Base-by-base conservation (phyloP, 805 yeast genomes). In the Zygosaccharomyces pseudorouxii region DNA sequence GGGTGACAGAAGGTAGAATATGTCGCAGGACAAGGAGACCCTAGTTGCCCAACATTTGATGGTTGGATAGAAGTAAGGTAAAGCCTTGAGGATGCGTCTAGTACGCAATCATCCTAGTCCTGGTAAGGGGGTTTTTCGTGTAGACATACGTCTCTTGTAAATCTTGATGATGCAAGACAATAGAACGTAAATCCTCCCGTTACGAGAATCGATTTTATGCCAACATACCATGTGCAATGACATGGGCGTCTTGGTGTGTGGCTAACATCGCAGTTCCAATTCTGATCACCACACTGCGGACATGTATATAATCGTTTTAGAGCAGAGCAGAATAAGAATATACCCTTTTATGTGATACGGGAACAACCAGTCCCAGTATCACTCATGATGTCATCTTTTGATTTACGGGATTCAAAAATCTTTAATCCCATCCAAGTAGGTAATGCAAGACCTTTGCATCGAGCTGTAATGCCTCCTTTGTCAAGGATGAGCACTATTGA, bases 371-470 rank as follows among this genome's bases (percentile, higher is more conserved):
- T 10, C 5, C 10, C 9, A 9, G 20, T 16, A 14, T 6, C 10
- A 14, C 14, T 14, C 1, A 14, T 7, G 5, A 33, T 33, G 37
- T 16, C 37, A 4, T 14, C 37, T 10, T 18, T 33, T 10, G 18
- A 39, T 11, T 12, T 63, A 29, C 55, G 51, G 28, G 58, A 56
- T 33, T 57, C 71, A 18, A 57, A 59, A 35, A 46, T 69, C n/a
- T 73, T 73, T 66, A 62, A 66, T 43, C 72, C 76, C 19, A 58
- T 74, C 51, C 66, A 68, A 49, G 62, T 75, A 36, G 76, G 76
- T 18, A 47, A 56, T 18, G 54, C 59, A 23, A 49, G 50, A 14
- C 53, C 74, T 35, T 40, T 61, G 14, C 57, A 72, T 58, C 55
- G 75, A 42, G 49, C 69, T 8, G 73, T 60, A 1, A 64, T 58